A percentile compares a stretch with the other conserved stretches of the same genome.
phyloP scores from a whole-genome alignment of 129 eudicot genomes.

The Chrysanthemum seticuspe region DNA sequence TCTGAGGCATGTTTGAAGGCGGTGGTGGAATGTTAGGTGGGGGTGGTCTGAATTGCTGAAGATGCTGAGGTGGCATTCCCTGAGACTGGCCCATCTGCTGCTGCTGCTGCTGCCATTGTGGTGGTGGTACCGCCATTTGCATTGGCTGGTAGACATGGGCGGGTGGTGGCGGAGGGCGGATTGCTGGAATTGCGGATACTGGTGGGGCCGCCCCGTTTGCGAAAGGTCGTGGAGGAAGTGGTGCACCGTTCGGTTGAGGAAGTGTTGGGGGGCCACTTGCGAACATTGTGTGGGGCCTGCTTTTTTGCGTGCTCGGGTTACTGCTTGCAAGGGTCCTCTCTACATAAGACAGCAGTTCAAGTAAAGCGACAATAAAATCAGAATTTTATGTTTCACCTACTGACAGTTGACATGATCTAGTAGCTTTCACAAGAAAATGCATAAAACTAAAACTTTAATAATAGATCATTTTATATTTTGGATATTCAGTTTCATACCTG shows the following conservation, averaged over 20 bases:
- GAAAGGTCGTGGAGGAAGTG: conserved; percentile 68
- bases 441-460: neutral
- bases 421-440: neutral
- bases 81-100: conserved; percentile 69
- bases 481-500: conserved; percentile 43
- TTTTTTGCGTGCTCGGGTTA: conserved; percentile 71
- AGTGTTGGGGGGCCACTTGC: conserved; percentile 96
- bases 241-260: conserved; percentile 67
- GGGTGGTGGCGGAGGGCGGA: conserved; percentile 71
- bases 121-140: conserved; percentile 67
- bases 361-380: neutral
- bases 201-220: conserved; percentile 69
- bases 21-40: conserved; percentile 62
- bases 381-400: neutral
- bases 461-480: neutral
- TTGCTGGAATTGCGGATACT: conserved; percentile 48
- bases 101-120: conserved; percentile 92
- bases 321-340: conserved; percentile 92
- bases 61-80: conserved; percentile 45
- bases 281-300: conserved; percentile 94
- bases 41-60: conserved; percentile 55
- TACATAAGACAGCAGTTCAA: conserved; percentile 21
- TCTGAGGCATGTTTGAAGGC: conserved; percentile 59
- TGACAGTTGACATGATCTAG: neutral
- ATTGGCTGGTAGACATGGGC: conserved; percentile 47